These are phyloP conservation scores for Trichocladium antarcticum DNA, from an alignment of 495 filamentous ascomycete genomes.

Conservation along the genomic window DNA sequence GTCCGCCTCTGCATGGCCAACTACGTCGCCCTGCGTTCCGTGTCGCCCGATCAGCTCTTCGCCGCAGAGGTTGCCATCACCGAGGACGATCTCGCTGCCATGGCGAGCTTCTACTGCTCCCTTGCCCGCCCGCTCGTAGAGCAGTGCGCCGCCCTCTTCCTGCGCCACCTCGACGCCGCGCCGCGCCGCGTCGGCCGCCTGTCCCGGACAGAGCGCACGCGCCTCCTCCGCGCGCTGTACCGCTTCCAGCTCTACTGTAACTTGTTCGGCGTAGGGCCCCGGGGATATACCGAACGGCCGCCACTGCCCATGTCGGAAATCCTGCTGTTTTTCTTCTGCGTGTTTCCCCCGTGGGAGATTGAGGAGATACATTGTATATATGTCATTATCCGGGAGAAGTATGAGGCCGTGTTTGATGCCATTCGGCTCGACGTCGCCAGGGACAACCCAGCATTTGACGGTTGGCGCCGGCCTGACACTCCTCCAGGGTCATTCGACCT, in stretches of 20 bases:
- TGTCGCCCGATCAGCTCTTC: not conserved
- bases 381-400: not conserved
- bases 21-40: conserved; percentile 3
- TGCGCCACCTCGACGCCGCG: not conserved
- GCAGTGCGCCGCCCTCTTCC: conserved; percentile 7
- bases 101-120: conserved; percentile 16
- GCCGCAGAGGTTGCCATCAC: too few species aligned
- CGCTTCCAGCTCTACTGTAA: conserved; percentile 24
- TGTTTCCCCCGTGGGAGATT: conserved; percentile 14
- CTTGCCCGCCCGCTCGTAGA: conserved; percentile 15
- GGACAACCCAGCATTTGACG: not conserved
- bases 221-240: conserved; percentile 21
- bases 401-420: not conserved
- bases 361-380: conserved; percentile 6
- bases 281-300: not conserved
- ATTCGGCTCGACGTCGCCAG: not conserved
- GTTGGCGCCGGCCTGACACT: not conserved
- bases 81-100: conserved; percentile 7
- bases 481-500: too few species aligned
- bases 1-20: conserved; percentile 4
- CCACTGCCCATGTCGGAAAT: not conserved
- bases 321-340: not conserved
- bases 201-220: conserved; percentile 16
- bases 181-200: not conserved
- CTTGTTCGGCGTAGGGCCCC: conserved; percentile 14